These are phyloP conservation scores for Boletus albobrunnescens DNA, from an alignment of 1,284 basidiomycete species.

Conservation along the genomic window DNA sequence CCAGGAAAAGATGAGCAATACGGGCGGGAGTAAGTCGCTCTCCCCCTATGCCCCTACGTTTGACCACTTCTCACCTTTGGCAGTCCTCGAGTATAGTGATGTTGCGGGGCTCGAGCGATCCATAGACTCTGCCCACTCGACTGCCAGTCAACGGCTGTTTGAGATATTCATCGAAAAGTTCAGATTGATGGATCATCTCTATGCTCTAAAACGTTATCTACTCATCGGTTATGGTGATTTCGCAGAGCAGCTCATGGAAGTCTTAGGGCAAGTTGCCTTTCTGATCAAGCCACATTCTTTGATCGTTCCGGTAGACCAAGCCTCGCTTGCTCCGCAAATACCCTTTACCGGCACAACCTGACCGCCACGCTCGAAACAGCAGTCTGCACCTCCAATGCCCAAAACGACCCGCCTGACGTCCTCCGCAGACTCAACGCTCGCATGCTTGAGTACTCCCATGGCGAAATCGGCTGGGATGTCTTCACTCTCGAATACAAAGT, in stretches of 20 bases:
- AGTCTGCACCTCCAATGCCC: conserved; percentile 91
- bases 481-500: conserved; percentile 97
- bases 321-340: conserved; percentile 85
- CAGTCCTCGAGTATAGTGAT: conserved; percentile 91
- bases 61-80: conserved; percentile 8
- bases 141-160: conserved; percentile 88
- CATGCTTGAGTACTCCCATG: conserved; percentile 92
- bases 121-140: conserved; percentile 90
- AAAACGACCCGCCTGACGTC: conserved; percentile 81
- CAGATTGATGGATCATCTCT: conserved; percentile 84
- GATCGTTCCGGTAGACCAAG: conserved; percentile 57
- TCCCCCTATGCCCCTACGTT: not conserved
- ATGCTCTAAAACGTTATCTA: conserved; percentile 89
- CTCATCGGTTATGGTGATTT: conserved; percentile 95
- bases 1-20: conserved; percentile 78
- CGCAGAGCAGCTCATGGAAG: conserved; percentile 91
- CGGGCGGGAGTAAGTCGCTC: conserved; percentile 64
- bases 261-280: conserved; percentile 64
- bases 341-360: conserved; percentile 92
- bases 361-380: conserved; percentile 96
- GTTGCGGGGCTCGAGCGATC: conserved; percentile 90
- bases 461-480: conserved; percentile 99
- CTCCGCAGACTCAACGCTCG: conserved; percentile 91
- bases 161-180: conserved; percentile 98
- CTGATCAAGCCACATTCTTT: conserved; percentile 1